A percentile compares a stretch with the other conserved stretches of the same genome.
Evolutionary conservation across 164 flowering plant genomes (phyloP).

Genomic region (Houttuynia cordata): DNA sequence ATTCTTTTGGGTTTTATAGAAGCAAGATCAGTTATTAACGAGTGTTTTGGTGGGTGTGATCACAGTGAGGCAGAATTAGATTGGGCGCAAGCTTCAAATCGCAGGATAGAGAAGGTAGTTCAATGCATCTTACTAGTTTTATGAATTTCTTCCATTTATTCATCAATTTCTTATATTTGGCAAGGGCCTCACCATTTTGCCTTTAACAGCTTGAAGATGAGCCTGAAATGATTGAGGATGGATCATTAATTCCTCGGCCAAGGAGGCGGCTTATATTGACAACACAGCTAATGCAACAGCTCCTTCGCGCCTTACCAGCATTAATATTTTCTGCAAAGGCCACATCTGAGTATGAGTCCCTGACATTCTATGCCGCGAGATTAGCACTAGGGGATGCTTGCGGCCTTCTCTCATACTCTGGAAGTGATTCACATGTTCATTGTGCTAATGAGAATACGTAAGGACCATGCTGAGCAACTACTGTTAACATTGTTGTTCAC

Average conservation of each 20-base stretch:
- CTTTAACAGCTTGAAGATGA: slow-evolving; percentile 47
- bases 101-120: slow-evolving; percentile 52
- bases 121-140: slow-evolving; percentile 1
- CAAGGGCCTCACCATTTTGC: neutral
- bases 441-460: slow-evolving; percentile 28
- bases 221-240: slow-evolving; percentile 31
- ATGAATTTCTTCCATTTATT: no score
- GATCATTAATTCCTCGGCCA: slow-evolving; percentile 23
- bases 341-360: slow-evolving; percentile 27
- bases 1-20: neutral
- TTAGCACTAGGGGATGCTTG: slow-evolving; percentile 71
- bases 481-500: neutral
- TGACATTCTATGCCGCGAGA: slow-evolving; percentile 41
- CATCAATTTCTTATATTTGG: no score
- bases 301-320: slow-evolving; percentile 44
- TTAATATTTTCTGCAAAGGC: slow-evolving; percentile 45
- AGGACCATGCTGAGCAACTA: slow-evolving; percentile 12
- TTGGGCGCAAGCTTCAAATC: slow-evolving; percentile 61
- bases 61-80: slow-evolving; percentile 49
- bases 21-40: neutral
- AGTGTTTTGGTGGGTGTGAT: neutral
- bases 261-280: slow-evolving; percentile 59
- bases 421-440: slow-evolving; percentile 16
- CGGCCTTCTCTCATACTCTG: slow-evolving; percentile 22
- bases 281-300: slow-evolving; percentile 70